Conservation (phyloP, 129 eudicot genomes). For the Centella asiatica region DNA sequence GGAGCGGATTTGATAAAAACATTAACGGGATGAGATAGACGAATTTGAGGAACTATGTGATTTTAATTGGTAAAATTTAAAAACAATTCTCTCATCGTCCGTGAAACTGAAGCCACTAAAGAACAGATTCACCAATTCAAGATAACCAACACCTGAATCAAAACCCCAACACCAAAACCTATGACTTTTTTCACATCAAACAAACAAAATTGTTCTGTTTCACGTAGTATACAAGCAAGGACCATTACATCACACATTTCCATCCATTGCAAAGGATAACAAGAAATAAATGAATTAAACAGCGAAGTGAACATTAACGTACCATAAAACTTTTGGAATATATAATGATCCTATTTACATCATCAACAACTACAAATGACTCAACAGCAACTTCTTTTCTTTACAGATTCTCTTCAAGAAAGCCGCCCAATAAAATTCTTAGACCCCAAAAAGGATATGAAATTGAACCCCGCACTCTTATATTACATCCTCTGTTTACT, state of each 20-base stretch:
- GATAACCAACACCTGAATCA: no score
- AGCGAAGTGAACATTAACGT: no score
- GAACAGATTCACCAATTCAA: no score
- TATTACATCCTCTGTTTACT: constrained; percentile 37
- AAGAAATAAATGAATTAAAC: neutral
- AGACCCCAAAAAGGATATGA: constrained; percentile 20
- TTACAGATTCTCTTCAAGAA: constrained; percentile 37
- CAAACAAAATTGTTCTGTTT: neutral
- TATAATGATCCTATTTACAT: constrained; percentile 27
- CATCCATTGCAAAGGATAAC: neutral
- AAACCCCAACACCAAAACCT: no score
- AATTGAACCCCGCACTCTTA: constrained; percentile 28
- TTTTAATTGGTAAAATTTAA: no score
- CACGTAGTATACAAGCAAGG: neutral
- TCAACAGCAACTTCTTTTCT: constrained; percentile 17
- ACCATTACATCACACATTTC: neutral
- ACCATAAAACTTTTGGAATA: neutral
- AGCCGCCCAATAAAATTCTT: constrained; percentile 30
- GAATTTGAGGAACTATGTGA: no score
- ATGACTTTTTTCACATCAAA: no score
- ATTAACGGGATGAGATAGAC: no score
- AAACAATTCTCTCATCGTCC: no score
- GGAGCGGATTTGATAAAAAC: no score
- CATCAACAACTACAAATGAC: constrained; percentile 23
- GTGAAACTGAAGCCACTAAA: no score